Percentiles rank a stretch among this genome's conserved stretches.
Conservation (phyloP, 106 monocot genomes). For the Platanthera guangdongensis region DNA sequence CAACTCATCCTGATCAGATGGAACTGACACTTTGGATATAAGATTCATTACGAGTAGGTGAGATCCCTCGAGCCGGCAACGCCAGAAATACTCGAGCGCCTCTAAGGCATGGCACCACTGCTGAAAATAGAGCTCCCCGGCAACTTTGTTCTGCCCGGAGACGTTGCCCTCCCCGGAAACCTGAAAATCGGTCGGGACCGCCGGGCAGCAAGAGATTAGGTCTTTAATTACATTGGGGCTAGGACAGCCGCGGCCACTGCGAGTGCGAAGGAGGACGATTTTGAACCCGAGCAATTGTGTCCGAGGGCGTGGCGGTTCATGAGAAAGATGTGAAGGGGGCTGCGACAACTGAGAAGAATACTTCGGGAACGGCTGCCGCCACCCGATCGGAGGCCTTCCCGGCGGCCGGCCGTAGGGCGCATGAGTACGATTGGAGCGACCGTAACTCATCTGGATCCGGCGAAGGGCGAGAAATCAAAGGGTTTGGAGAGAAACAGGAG, state of each 20-base stretch:
- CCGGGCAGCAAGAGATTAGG: slow-evolving; percentile 13
- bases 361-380: background rate
- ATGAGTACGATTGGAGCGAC: background rate
- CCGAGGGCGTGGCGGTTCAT: background rate
- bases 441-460: slow-evolving; percentile 7
- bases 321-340: background rate
- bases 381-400: background rate
- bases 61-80: slow-evolving; percentile 25
- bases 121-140: slow-evolving; percentile 20
- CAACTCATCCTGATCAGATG: slow-evolving; percentile 13
- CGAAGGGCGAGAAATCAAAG: background rate
- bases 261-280: slow-evolving; percentile 4
- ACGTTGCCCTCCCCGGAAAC: background rate
- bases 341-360: background rate
- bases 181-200: background rate
- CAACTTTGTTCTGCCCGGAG: background rate
- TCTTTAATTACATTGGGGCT: background rate
- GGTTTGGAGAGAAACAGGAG: background rate
- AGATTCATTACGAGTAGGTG: background rate
- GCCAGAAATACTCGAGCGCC: slow-evolving; percentile 32
- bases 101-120: slow-evolving; percentile 27
- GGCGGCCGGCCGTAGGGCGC: background rate
- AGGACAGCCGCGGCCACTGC: background rate
- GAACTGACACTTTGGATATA: background rate
- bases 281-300: background rate